Evolutionary conservation across 768 basidiomycete genomes (phyloP).

Genomic region (Auriculariales sp.): DNA sequence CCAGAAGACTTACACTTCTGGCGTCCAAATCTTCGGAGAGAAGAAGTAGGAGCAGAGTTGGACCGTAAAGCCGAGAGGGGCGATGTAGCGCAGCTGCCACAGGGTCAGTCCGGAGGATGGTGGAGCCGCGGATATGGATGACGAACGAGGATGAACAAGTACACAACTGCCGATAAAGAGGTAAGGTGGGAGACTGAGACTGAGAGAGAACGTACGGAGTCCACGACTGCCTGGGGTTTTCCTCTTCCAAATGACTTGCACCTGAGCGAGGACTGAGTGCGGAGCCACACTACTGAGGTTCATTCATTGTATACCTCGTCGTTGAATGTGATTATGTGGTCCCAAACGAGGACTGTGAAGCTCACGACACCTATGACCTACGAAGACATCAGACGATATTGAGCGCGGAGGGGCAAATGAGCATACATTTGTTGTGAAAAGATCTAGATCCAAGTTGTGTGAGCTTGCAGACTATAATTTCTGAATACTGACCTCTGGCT

Average conservation of each 20-base stretch:
- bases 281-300: too few species aligned
- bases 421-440: not conserved
- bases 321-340: constrained; percentile 37
- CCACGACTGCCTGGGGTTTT: too few species aligned
- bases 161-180: not conserved
- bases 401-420: not conserved
- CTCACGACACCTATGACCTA: constrained; percentile 39
- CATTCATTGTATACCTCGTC: constrained; percentile 22
- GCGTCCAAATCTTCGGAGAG: not conserved
- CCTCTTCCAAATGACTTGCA: too few species aligned
- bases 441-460: too few species aligned
- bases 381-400: not conserved
- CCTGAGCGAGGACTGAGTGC: too few species aligned
- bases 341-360: constrained; percentile 38
- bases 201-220: too few species aligned
- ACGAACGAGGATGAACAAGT: not conserved
- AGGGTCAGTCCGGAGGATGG: not conserved
- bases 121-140: not conserved
- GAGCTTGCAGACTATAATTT: too few species aligned
- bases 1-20: not conserved
- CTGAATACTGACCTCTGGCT: too few species aligned
- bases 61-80: not conserved
- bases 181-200: too few species aligned
- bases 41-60: not conserved
- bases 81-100: not conserved